Conservation (phyloP, 2,329 filamentous ascomycete genomes). For the Aspergillus felis region DNA sequence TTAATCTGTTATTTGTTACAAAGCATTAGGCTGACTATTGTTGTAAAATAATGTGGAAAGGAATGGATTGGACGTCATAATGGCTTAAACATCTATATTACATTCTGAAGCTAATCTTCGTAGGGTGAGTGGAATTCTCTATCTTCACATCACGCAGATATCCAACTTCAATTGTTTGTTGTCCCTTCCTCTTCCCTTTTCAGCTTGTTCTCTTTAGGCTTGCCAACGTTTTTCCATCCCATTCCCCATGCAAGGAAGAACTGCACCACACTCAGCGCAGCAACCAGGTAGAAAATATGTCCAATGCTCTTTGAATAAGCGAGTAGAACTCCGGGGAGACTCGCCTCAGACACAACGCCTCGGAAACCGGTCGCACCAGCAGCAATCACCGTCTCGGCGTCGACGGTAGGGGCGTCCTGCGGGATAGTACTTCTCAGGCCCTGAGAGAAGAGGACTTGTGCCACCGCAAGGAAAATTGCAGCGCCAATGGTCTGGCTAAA, state of each 20-base stretch:
- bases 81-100: no score
- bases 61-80: no score
- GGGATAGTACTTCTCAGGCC: constrained; percentile 32
- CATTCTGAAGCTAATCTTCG: no score
- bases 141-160: background rate
- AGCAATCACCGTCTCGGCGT: constrained; percentile 34
- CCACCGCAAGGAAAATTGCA: constrained; percentile 50
- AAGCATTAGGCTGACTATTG: no score
- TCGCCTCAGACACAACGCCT: constrained; percentile 24
- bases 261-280: constrained; percentile 12
- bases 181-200: background rate
- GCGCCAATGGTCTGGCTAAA: constrained; percentile 43
- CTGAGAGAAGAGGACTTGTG: constrained; percentile 48
- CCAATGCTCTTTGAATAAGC: constrained; percentile 29
- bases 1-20: no score
- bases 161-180: background rate
- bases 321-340: constrained; percentile 27
- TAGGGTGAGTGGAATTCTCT: background rate
- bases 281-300: constrained; percentile 22
- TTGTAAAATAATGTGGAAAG: no score
- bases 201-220: constrained; percentile 2
- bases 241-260: constrained; percentile 20
- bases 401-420: constrained; percentile 31
- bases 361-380: constrained; percentile 45
- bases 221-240: constrained; percentile 26